A percentile compares a stretch with the other conserved stretches of the same genome.
These are phyloP conservation scores for Rubia tinctorum DNA, from an alignment of 305 asterid species.

Conservation along the genomic window DNA sequence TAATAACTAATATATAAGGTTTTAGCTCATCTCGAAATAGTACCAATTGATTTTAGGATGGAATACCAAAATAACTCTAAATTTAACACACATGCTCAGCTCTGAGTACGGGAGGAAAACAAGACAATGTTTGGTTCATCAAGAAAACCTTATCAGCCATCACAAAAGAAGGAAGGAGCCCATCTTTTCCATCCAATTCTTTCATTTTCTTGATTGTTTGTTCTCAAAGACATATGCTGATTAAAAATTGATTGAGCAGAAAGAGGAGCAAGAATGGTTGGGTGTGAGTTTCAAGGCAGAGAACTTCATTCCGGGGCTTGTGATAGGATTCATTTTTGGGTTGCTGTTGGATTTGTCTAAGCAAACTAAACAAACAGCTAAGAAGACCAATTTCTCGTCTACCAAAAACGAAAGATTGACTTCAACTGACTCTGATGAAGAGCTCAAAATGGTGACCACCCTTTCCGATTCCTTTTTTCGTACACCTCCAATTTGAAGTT, in stretches of 20 bases:
- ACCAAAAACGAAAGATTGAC: slow-evolving; percentile 37
- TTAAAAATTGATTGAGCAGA: slow-evolving; percentile 30
- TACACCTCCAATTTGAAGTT: neutral
- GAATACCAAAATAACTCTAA: too few relatives aligned
- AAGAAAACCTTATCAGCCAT: slow-evolving; percentile 36
- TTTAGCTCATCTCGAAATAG: too few relatives aligned
- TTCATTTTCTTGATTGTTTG: neutral
- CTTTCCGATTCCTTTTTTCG: neutral
- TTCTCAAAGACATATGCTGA: too few relatives aligned
- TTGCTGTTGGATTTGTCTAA: slow-evolving; percentile 61
- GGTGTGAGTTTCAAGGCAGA: slow-evolving; percentile 88
- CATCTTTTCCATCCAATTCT: neutral
- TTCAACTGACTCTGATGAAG: slow-evolving; percentile 44
- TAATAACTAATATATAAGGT: too few relatives aligned
- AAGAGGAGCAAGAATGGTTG: slow-evolving; percentile 59
- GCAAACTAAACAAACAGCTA: slow-evolving; percentile 36
- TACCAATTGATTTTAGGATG: too few relatives aligned
- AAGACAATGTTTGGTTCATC: slow-evolving; percentile 39
- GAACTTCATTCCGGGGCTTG: slow-evolving; percentile 84
- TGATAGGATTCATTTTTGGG: slow-evolving; percentile 79
- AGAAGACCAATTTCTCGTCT: slow-evolving; percentile 34
- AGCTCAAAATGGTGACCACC: slow-evolving; percentile 70
- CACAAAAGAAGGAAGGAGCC: slow-evolving; percentile 34
- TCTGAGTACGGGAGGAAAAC: neutral
- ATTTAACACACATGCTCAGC: too few relatives aligned